These are phyloP conservation scores for Sporothrix pseudoabietina DNA, from an alignment of 2,329 filamentous ascomycete species.

Conservation along the genomic window DNA sequence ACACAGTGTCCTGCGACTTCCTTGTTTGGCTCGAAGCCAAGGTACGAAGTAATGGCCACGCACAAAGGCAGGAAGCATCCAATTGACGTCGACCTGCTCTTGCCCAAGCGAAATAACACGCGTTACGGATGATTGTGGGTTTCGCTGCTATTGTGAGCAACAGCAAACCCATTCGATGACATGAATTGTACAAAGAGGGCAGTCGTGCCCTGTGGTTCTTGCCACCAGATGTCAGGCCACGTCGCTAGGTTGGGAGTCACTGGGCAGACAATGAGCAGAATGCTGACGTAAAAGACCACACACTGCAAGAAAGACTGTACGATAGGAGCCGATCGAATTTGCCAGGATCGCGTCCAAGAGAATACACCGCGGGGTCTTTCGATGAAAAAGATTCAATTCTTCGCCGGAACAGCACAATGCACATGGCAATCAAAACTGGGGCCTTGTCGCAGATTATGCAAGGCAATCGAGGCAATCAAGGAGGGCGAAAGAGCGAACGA, in stretches of 20 bases:
- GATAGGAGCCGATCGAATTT: not conserved
- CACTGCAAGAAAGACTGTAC: not conserved
- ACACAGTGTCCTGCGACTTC: not conserved
- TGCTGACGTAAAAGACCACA: not conserved
- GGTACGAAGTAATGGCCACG: not conserved
- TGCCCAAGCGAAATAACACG: not conserved
- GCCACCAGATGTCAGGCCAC: not conserved
- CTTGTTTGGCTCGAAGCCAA: slow-evolving; percentile 5
- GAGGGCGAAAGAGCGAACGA: slow-evolving; percentile 16
- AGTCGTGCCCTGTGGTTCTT: not conserved
- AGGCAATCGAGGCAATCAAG: not conserved
- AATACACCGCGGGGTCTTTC: not conserved
- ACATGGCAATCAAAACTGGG: slow-evolving; percentile 26
- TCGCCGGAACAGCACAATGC: slow-evolving; percentile 1
- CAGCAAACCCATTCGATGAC: not conserved
- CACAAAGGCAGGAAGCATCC: not conserved
- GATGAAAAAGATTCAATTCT: not conserved
- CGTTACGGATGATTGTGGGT: not conserved
- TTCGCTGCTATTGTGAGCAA: not conserved
- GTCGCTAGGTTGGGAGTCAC: not conserved
- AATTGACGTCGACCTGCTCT: not conserved
- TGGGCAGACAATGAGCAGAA: not conserved
- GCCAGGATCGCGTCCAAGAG: not conserved
- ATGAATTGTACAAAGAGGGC: not conserved
- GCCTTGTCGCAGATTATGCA: slow-evolving; percentile 23